Evolutionary conservation across 2,329 filamentous ascomycete species (phyloP).

Genomic region (Huntiella abstrusa): DNA sequence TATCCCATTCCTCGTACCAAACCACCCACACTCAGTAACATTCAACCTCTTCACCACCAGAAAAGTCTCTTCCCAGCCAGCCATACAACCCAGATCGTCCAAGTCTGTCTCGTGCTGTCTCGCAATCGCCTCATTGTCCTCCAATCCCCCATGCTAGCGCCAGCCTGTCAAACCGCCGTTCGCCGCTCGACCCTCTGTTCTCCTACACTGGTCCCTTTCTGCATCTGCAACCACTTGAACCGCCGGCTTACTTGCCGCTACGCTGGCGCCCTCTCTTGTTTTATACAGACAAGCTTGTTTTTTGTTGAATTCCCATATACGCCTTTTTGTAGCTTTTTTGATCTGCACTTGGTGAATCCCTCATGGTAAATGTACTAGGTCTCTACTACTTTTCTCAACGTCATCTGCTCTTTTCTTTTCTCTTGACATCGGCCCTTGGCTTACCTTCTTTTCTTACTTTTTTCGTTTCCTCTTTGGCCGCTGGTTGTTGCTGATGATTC

Average conservation of each 20-base stretch:
- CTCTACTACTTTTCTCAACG: not conserved
- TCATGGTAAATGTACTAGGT: not conserved
- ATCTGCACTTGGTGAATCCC: constrained; percentile 3
- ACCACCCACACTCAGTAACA: not conserved
- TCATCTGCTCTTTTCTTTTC: not conserved
- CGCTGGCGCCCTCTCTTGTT: no score
- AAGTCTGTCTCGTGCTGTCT: constrained; percentile 1
- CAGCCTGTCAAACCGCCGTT: constrained; percentile 3
- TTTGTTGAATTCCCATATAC: not conserved
- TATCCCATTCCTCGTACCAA: not conserved
- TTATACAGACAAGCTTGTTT: no score
- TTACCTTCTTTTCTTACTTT: not conserved
- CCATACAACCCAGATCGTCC: not conserved
- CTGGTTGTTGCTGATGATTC: not conserved
- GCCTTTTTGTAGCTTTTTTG: not conserved
- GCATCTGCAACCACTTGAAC: constrained; percentile 1
- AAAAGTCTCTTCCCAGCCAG: no score
- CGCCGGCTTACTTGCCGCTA: no score
- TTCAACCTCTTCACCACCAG: not conserved
- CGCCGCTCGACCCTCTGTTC: not conserved
- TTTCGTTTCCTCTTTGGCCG: not conserved
- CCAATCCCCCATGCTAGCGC: constrained; percentile 1
- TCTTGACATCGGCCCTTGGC: not conserved
- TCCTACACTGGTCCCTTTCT: not conserved
- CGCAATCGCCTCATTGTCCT: not conserved